Evolutionary conservation across 257 asterid genomes (phyloP), one percentile per base, ranked within the genome.

Genomic region (Vinca minor): DNA sequence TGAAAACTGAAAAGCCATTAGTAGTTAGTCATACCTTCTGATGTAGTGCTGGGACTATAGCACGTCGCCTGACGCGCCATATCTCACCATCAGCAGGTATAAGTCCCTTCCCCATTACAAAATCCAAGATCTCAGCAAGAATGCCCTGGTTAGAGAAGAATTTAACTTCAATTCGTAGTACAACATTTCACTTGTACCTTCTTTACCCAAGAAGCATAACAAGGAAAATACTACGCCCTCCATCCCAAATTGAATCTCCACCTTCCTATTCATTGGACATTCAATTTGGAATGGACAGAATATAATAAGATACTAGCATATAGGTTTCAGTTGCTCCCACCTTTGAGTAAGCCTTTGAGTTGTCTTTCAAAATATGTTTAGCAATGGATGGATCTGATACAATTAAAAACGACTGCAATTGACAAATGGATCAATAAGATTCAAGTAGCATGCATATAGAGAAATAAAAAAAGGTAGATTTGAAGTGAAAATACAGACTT

Each of bases 21-120:
- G 35, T 12, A 26, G 21, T 5, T 65, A 8, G 29, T 61, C 34
- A 28, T 44, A 92, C 98, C 98, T 87, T 92, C 74, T 75, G 91
- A 69, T 92, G 98, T 76, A 92, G 77, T 32, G 98, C 95, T 58
- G 98, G 98, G 63, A 92, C 97, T 69, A 92, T 87, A 73, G 85
- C 95, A 68, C 98, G 95, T 65, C 98, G 71, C 68, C 98, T 84
- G 29, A 80, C 84, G 17, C 94, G 94, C 97, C 98, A 92, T 71
- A 83, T 75, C 76, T 92, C 98, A 69, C 96, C 97, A 74, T 92
- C 98, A 69, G 98, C 97, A 60, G 98, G 98, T 67, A 92, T 92
- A 63, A 92, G 98, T 72, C 98, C 98, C 82, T 92, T 92, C 67
- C 98, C 98, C 98, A 92, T 92, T 23, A 92, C 98, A 75, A 92